Conservation (phyloP, 2,329 filamentous ascomycete species). For the Hymenoscyphus occultus region DNA sequence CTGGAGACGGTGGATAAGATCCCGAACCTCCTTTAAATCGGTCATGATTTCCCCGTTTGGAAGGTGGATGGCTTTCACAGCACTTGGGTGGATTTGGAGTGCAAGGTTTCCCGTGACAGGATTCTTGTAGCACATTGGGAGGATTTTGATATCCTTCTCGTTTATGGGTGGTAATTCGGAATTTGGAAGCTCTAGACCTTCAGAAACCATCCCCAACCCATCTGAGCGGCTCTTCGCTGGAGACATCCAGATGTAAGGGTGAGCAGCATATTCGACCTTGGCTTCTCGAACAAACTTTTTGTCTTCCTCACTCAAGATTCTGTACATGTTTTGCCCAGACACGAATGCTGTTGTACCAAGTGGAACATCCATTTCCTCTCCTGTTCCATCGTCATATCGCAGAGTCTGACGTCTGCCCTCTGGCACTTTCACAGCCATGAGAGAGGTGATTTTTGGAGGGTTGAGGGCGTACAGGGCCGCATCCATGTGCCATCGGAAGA, state of each 20-base stretch:
- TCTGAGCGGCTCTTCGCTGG: slow-evolving; percentile 62
- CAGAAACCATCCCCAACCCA: slow-evolving; percentile 69
- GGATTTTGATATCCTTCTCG: slow-evolving; percentile 62
- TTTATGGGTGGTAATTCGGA: slow-evolving; percentile 64
- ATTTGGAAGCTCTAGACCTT: slow-evolving; percentile 58
- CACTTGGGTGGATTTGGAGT: slow-evolving; percentile 71
- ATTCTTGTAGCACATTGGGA: slow-evolving; percentile 78
- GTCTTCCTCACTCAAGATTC: slow-evolving; percentile 61
- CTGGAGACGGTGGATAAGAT: slow-evolving; percentile 69
- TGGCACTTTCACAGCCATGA: slow-evolving; percentile 72
- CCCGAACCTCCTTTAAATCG: slow-evolving; percentile 62
- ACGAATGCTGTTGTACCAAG: slow-evolving; percentile 76
- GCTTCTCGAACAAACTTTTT: slow-evolving; percentile 65
- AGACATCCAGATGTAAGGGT: slow-evolving; percentile 82
- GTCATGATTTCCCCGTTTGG: slow-evolving; percentile 66
- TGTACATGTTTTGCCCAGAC: slow-evolving; percentile 68
- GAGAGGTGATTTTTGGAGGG: slow-evolving; percentile 69
- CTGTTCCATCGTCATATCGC: slow-evolving; percentile 69
- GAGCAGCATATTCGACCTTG: slow-evolving; percentile 70
- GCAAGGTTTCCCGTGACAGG: slow-evolving; percentile 66
- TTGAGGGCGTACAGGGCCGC: slow-evolving; percentile 72
- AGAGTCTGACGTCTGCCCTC: slow-evolving; percentile 62
- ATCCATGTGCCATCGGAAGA: slow-evolving; percentile 81
- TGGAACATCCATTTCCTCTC: slow-evolving; percentile 64
- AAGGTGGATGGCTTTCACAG: slow-evolving; percentile 66